Percentiles rank a stretch among this genome's conserved stretches.
These are phyloP conservation scores for Penicillium sp. DNA, from an alignment of 2,329 filamentous ascomycete species.

Conservation along the genomic window DNA sequence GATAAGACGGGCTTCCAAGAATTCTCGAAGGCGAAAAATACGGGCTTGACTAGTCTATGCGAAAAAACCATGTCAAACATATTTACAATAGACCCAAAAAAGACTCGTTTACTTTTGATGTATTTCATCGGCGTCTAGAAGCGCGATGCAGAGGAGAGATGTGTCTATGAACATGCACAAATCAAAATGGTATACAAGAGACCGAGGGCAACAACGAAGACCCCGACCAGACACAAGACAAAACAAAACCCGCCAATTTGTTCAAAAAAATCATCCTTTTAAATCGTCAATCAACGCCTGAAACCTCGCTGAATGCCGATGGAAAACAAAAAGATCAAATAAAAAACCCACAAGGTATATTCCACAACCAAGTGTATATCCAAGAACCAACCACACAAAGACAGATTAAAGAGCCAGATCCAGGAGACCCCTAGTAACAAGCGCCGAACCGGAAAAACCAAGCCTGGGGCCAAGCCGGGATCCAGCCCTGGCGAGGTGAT, in stretches of 20 bases:
- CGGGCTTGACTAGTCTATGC: no score
- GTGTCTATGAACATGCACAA: conserved; percentile 30
- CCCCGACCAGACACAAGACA: background rate
- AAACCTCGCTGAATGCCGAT: conserved; percentile 30
- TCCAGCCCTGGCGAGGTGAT: conserved; percentile 39
- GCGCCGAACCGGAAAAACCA: conserved; percentile 31
- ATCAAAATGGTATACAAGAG: conserved; percentile 28
- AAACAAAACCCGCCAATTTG: no score
- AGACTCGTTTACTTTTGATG: conserved; percentile 29
- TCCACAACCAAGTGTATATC: conserved; percentile 20
- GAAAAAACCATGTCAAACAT: background rate
- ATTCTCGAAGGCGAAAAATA: background rate
- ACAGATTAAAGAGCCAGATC: conserved; percentile 1
- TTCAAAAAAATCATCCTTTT: conserved; percentile 18
- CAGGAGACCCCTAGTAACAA: conserved; percentile 27
- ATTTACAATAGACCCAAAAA: conserved; percentile 4
- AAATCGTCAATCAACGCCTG: conserved; percentile 26
- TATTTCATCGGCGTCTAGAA: conserved; percentile 27
- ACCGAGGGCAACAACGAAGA: background rate
- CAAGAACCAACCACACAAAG: conserved; percentile 2
- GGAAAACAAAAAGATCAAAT: conserved; percentile 14
- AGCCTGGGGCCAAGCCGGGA: conserved; percentile 29
- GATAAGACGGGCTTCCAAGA: background rate
- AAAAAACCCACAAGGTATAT: conserved; percentile 22
- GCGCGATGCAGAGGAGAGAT: conserved; percentile 34